Evolutionary conservation across 2,329 filamentous ascomycete genomes (phyloP).

Genomic region (Tympanopsis confertula): DNA sequence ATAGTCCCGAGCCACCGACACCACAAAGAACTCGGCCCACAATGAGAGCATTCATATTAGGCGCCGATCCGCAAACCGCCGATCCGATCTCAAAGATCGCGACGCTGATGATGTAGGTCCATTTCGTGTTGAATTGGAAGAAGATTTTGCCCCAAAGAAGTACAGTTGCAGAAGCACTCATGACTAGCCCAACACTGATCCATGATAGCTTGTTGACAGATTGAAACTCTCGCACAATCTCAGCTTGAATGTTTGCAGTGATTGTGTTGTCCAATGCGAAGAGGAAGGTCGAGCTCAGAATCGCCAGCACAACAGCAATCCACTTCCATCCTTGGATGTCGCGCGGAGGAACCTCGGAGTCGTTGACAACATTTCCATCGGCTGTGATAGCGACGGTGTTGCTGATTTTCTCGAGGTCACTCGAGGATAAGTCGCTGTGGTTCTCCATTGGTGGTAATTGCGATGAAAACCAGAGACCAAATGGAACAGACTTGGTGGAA

Average conservation of each 20-base stretch:
- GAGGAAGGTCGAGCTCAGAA: neutral
- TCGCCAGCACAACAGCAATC: neutral
- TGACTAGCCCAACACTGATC: neutral
- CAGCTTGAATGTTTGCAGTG: neutral
- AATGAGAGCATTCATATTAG: slow-evolving; percentile 33
- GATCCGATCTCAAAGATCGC: slow-evolving; percentile 37
- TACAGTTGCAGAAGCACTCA: neutral
- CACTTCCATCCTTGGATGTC: neutral
- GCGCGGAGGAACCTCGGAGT: too few relatives aligned
- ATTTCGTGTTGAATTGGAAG: slow-evolving; percentile 32
- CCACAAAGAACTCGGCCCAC: slow-evolving; percentile 37
- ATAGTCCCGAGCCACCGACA: slow-evolving; percentile 35
- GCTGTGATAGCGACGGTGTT: too few relatives aligned
- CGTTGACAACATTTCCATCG: too few relatives aligned
- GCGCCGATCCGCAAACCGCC: slow-evolving; percentile 36
- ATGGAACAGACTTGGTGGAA: too few relatives aligned
- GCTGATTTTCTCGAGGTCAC: too few relatives aligned
- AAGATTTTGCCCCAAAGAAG: slow-evolving; percentile 30
- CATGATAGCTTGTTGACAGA: neutral
- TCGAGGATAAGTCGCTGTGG: too few relatives aligned
- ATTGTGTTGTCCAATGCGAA: neutral
- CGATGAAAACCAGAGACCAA: too few relatives aligned
- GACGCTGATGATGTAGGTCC: slow-evolving; percentile 28
- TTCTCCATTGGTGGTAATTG: too few relatives aligned
- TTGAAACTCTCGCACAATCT: neutral